Conservation (phyloP, 139 green algal genomes). For the Eudorina sp. region DNA sequence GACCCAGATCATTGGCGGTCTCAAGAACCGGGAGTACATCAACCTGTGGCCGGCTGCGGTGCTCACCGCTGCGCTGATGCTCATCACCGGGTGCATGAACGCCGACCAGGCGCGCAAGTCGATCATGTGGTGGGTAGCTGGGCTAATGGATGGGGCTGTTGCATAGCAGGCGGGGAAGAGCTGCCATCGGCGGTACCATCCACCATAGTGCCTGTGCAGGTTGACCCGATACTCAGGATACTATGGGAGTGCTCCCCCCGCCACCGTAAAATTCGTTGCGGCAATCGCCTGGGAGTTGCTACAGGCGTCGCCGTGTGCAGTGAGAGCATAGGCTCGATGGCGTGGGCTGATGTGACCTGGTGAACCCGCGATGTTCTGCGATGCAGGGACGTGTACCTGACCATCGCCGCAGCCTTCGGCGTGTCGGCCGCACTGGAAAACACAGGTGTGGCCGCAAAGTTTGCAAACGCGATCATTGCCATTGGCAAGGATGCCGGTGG, state of each 20-base stretch:
- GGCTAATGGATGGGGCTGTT: too few species aligned
- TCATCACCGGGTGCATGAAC: constrained; percentile 76
- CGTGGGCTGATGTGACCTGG: too few species aligned
- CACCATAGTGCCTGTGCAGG: too few species aligned
- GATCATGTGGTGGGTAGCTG: constrained; percentile 64
- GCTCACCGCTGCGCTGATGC: constrained; percentile 73
- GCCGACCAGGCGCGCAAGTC: constrained; percentile 63
- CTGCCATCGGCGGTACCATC: too few species aligned
- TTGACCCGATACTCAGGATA: too few species aligned
- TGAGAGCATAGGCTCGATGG: too few species aligned
- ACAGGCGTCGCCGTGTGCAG: too few species aligned
- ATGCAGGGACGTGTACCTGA: constrained; percentile 51
- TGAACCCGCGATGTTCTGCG: too few species aligned
- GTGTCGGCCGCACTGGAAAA: constrained; percentile 63
- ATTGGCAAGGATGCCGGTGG: constrained; percentile 44
- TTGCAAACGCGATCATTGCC: constrained; percentile 49
- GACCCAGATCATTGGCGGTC: constrained; percentile 53
- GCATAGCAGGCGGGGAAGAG: too few species aligned
- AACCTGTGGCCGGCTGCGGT: constrained; percentile 68
- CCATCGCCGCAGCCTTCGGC: constrained; percentile 70
- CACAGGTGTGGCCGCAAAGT: constrained; percentile 17
- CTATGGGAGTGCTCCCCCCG: too few species aligned
- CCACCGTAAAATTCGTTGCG: too few species aligned
- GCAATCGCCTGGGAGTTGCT: too few species aligned
- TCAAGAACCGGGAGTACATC: constrained; percentile 54